Evolutionary conservation across 257 asterid genomes (phyloP), one percentile per base, ranked within the genome.

Genomic region (Sherardia arvensis): DNA sequence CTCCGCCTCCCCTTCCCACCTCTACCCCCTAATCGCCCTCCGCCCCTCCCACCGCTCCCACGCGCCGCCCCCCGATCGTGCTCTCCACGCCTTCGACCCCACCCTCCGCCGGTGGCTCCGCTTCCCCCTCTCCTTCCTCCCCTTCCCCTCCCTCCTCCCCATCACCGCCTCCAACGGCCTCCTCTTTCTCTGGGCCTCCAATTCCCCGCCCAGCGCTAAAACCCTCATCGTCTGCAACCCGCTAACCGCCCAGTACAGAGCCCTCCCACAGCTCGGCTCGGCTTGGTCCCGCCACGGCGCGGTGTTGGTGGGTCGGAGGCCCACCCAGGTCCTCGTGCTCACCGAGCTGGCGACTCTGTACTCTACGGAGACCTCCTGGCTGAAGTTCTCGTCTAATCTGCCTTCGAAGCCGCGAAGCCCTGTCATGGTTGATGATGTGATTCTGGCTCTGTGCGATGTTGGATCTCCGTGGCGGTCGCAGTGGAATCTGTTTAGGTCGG

Each of bases 271-370:
- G 81, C 86, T 92, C 64, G 98, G 98, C 66, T 88, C 97, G 0
- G 98, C 98, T 40, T 92, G 98, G 98, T 92, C 95, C 17, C 91
- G 94, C 73, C 97, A 92, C 45, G 99, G 97, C 65, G 86, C 96
- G 2, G 99, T 92, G 51, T 33, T 92, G 18, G 86, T 88, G 5
- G 99, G 99, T 26, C 84, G 95, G 20, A 79, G 92, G 14, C 77
- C 75, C 0, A 74, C 71, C 61, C 77, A 75, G 17, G 95, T 92
- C 23, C 72, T 92, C 5, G 90, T 92, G 18, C 88, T 92, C 68
- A 92, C 97, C 11, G 99, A 92, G 73, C 82, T 92, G 17, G 97
- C 99, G 64, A 78, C 90, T 7, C 68, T 92, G 21, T 92, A 92
- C 57, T 92, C 81, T 2, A 78, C 95, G 0, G 73, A 69, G 8